phyloP scores from a whole-genome alignment of 139 green algal genomes.

The Choricystis sp. region DNA sequence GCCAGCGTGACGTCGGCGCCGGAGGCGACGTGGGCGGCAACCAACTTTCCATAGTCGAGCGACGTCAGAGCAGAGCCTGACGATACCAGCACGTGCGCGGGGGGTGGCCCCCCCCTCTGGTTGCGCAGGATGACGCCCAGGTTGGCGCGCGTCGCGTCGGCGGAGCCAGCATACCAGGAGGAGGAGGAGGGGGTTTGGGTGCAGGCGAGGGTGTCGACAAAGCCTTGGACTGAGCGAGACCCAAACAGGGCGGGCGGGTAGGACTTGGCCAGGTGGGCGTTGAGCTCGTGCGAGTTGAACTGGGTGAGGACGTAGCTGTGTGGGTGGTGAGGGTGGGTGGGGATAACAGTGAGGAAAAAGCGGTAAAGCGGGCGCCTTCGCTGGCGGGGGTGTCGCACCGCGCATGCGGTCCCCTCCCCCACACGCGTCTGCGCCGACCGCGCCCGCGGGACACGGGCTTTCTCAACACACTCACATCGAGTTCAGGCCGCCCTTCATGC shows the following conservation, averaged over 20 bases:
- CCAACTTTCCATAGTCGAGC: constrained; percentile 15
- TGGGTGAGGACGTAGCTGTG: constrained; percentile 40
- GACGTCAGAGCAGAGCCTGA: constrained; percentile 19
- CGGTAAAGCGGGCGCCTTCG: not conserved
- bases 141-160: constrained; percentile 34
- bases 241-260: constrained; percentile 34
- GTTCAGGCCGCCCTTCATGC: constrained; percentile 34
- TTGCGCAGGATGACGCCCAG: constrained; percentile 19
- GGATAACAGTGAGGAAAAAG: not conserved
- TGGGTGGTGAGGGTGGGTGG: not conserved
- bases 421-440: not conserved
- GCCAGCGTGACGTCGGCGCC: constrained; percentile 34
- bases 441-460: not conserved
- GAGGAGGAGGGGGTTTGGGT: not conserved
- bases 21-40: constrained; percentile 18
- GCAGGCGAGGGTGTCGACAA: constrained; percentile 35
- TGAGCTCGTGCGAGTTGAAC: constrained; percentile 36
- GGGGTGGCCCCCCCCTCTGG: constrained; percentile 4
- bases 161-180: constrained; percentile 23
- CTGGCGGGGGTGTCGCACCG: not conserved
- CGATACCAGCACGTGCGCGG: constrained; percentile 13
- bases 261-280: constrained; percentile 23
- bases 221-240: constrained; percentile 13
- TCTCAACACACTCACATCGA: constrained; percentile 24
- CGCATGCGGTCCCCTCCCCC: not conserved